Evolutionary conservation across 192 early-diverging fungal genomes (phyloP).

Genomic region (Gamsiella multidivaricata): DNA sequence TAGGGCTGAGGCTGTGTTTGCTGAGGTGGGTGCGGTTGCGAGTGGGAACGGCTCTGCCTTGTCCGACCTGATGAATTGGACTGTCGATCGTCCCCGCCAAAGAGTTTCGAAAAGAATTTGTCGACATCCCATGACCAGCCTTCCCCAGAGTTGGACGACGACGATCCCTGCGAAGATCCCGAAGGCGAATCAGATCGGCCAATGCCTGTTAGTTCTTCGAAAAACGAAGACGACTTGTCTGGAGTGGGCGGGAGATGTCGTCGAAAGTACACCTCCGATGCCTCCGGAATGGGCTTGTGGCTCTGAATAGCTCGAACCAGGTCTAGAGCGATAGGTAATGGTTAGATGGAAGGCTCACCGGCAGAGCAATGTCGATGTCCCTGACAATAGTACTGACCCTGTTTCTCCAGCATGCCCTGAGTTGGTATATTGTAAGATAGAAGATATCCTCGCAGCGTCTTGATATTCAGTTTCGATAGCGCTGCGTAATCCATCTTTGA

Average conservation of each 20-base stretch:
- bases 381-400: conserved; percentile 28
- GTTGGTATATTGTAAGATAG: conserved; percentile 46
- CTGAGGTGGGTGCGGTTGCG: conserved; percentile 23
- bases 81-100: conserved; percentile 13
- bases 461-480: conserved; percentile 42
- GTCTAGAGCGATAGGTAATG: conserved; percentile 2
- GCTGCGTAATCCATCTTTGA: conserved; percentile 45
- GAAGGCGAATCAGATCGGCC: conserved; percentile 30
- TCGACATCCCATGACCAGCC: conserved; percentile 34
- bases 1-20: conserved; percentile 9
- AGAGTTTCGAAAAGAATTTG: conserved; percentile 36
- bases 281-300: conserved; percentile 39
- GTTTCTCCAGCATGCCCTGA: conserved; percentile 52
- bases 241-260: conserved; percentile 20
- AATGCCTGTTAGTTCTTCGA: conserved; percentile 26
- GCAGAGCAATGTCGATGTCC: too few relatives aligned
- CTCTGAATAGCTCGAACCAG: conserved; percentile 44
- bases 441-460: conserved; percentile 44
- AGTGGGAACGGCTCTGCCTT: conserved; percentile 16
- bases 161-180: conserved; percentile 22
- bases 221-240: conserved; percentile 20
- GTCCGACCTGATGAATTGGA: conserved; percentile 5
- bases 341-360: too few relatives aligned
- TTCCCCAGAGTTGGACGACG: conserved; percentile 14
- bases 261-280: conserved; percentile 39